Percentiles rank a stretch among this genome's conserved stretches.
phyloP scores from a whole-genome alignment of 2,329 filamentous ascomycete species.

The Trichoderma cornu-damae region DNA sequence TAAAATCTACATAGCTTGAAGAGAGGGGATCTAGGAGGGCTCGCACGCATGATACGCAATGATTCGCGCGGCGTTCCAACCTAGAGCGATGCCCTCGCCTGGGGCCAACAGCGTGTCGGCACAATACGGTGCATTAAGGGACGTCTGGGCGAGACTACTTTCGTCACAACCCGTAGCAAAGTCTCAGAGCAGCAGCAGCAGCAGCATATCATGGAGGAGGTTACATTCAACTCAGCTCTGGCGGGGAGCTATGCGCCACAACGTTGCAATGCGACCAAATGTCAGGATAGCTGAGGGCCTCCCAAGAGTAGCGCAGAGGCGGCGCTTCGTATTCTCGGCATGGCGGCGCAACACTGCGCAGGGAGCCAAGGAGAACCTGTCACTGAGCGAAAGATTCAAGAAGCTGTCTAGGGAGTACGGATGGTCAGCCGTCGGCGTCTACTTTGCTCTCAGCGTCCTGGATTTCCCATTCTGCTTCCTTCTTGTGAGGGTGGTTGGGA shows the following conservation, averaged over 20 bases:
- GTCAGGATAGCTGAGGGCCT: slow-evolving; percentile 21
- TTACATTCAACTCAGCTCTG: neutral
- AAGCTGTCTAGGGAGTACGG: slow-evolving; percentile 89
- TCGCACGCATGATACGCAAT: neutral
- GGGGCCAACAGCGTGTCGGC: slow-evolving; percentile 21
- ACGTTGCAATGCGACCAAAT: slow-evolving; percentile 10
- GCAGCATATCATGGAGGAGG: slow-evolving; percentile 2
- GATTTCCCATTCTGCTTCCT: slow-evolving; percentile 97
- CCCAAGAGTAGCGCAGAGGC: slow-evolving; percentile 26
- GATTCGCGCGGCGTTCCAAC: slow-evolving; percentile 7
- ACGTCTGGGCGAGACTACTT: slow-evolving; percentile 28
- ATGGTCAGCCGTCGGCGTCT: slow-evolving; percentile 89
- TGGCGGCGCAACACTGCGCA: slow-evolving; percentile 29
- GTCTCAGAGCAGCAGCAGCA: neutral
- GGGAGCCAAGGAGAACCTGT: slow-evolving; percentile 33
- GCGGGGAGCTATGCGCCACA: slow-evolving; percentile 4
- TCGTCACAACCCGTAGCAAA: slow-evolving; percentile 25
- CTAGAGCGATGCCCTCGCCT: neutral
- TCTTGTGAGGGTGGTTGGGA: slow-evolving; percentile 74
- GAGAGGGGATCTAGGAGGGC: neutral
- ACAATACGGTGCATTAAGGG: slow-evolving; percentile 26
- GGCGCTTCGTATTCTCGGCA: slow-evolving; percentile 35
- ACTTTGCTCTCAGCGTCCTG: slow-evolving; percentile 72
- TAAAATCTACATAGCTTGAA: neutral
- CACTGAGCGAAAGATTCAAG: slow-evolving; percentile 67